Evolutionary conservation across 2,329 filamentous ascomycete genomes (phyloP).

Genomic region (Verticillium dahliae): DNA sequence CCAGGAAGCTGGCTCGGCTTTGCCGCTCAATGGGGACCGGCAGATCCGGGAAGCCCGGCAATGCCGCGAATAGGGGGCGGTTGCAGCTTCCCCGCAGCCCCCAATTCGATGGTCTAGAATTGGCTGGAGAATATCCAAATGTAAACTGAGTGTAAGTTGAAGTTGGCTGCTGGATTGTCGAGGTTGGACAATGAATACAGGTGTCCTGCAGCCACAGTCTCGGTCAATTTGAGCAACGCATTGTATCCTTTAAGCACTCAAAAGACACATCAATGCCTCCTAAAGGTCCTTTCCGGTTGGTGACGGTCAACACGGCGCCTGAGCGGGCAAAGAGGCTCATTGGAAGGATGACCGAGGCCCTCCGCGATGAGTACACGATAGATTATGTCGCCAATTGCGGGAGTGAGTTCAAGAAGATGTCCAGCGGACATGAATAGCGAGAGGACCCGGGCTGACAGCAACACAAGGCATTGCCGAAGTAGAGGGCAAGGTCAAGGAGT

Average conservation of each 20-base stretch:
- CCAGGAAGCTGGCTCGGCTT: not conserved
- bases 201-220: no score
- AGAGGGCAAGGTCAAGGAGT: conserved; percentile 37
- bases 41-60: not conserved
- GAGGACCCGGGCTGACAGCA: not conserved
- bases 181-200: no score
- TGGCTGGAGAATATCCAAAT: not conserved
- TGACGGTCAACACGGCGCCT: conserved; percentile 63
- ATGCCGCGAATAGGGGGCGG: not conserved
- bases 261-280: conserved; percentile 18
- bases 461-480: conserved; percentile 49
- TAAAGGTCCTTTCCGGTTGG: conserved; percentile 53
- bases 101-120: not conserved
- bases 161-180: not conserved
- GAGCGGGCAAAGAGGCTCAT: conserved; percentile 58
- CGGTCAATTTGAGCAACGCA: no score
- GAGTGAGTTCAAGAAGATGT: conserved; percentile 31
- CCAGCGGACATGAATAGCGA: no score
- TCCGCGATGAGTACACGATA: conserved; percentile 60
- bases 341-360: conserved; percentile 51
- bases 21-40: not conserved
- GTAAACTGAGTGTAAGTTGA: not conserved
- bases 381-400: conserved; percentile 55
- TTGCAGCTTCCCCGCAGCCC: not conserved
- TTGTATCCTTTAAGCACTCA: no score